phyloP scores from a whole-genome alignment of 192 early-diverging fungal genomes.

The Rhizoclosmatium sp. region DNA sequence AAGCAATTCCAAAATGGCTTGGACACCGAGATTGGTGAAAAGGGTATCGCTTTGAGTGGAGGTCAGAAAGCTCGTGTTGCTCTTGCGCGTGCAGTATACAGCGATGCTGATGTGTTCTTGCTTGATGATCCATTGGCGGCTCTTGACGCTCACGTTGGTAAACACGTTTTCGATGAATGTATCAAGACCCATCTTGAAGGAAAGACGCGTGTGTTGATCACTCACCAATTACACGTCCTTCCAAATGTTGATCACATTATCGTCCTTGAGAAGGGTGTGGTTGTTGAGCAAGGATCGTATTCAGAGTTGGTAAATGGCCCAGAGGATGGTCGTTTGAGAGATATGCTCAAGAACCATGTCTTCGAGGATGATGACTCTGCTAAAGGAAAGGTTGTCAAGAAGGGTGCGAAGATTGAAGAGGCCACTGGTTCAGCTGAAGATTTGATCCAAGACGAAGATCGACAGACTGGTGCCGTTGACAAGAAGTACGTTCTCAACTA shows the following conservation, averaged over 20 bases:
- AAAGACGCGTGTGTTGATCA: slow-evolving; percentile 81
- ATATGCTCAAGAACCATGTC: slow-evolving; percentile 23
- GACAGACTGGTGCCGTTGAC: slow-evolving; percentile 28
- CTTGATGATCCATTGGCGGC: slow-evolving; percentile 50
- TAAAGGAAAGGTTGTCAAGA: not conserved
- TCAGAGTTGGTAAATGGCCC: not conserved
- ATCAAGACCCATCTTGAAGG: slow-evolving; percentile 59
- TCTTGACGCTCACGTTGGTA: slow-evolving; percentile 63
- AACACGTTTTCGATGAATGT: slow-evolving; percentile 63
- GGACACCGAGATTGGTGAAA: slow-evolving; percentile 51
- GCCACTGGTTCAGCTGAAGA: not conserved
- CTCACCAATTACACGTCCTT: slow-evolving; percentile 76
- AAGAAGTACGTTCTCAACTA: slow-evolving; percentile 11
- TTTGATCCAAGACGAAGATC: slow-evolving; percentile 40
- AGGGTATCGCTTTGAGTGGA: slow-evolving; percentile 51
- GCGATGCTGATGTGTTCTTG: slow-evolving; percentile 53
- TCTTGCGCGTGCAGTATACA: slow-evolving; percentile 78
- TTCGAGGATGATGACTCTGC: not conserved
- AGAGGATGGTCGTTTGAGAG: not conserved
- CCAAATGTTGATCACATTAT: slow-evolving; percentile 76
- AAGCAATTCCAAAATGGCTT: slow-evolving; percentile 38
- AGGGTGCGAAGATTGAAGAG: not conserved
- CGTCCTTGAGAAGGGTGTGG: slow-evolving; percentile 67
- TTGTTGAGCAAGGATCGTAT: slow-evolving; percentile 64
- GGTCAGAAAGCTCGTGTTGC: slow-evolving; percentile 54